Percentiles rank a stretch among this genome's conserved stretches.
Evolutionary conservation across 2,329 filamentous ascomycete genomes (phyloP).

Genomic region (Ophiosphaerella narmari): DNA sequence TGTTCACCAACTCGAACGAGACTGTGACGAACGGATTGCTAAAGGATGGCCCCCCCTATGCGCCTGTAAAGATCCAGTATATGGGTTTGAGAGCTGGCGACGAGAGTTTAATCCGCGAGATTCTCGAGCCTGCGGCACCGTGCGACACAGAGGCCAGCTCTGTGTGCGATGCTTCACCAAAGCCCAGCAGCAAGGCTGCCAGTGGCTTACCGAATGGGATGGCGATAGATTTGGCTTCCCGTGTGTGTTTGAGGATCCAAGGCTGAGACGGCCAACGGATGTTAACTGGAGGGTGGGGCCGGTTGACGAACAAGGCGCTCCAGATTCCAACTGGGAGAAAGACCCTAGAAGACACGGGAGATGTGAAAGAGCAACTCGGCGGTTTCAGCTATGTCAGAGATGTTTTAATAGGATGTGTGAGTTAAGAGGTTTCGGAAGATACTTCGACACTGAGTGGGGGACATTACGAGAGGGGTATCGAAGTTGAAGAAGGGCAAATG

Average conservation of each 20-base stretch:
- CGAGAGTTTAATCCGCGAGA: slow-evolving; percentile 26
- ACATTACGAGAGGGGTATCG: too few species aligned
- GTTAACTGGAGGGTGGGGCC: slow-evolving; percentile 26
- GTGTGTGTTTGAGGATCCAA: slow-evolving; percentile 25
- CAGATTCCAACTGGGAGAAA: slow-evolving; percentile 29
- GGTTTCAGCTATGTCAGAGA: slow-evolving; percentile 26
- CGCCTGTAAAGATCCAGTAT: slow-evolving; percentile 27
- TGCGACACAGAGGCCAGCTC: slow-evolving; percentile 26
- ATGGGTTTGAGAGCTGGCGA: slow-evolving; percentile 23
- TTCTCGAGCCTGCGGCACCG: slow-evolving; percentile 21
- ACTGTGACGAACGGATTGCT: slow-evolving; percentile 20
- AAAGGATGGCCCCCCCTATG: slow-evolving; percentile 28
- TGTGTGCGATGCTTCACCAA: slow-evolving; percentile 25
- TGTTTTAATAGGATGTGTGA: slow-evolving; percentile 32
- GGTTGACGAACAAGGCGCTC: slow-evolving; percentile 16
- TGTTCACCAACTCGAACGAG: slow-evolving; percentile 23
- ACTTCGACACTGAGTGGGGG: slow-evolving; percentile 15
- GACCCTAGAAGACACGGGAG: slow-evolving; percentile 24
- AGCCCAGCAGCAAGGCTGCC: slow-evolving; percentile 22
- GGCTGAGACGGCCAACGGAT: slow-evolving; percentile 16
- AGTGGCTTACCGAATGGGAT: slow-evolving; percentile 27
- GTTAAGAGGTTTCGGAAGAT: slow-evolving; percentile 27
- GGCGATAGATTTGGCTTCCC: slow-evolving; percentile 28
- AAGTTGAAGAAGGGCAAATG: too few species aligned
- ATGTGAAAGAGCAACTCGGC: slow-evolving; percentile 20